Evolutionary conservation across 2,329 filamentous ascomycete species (phyloP), one percentile per base, ranked within the genome.

Genomic region (Aspergillus fumigatiaffinis): DNA sequence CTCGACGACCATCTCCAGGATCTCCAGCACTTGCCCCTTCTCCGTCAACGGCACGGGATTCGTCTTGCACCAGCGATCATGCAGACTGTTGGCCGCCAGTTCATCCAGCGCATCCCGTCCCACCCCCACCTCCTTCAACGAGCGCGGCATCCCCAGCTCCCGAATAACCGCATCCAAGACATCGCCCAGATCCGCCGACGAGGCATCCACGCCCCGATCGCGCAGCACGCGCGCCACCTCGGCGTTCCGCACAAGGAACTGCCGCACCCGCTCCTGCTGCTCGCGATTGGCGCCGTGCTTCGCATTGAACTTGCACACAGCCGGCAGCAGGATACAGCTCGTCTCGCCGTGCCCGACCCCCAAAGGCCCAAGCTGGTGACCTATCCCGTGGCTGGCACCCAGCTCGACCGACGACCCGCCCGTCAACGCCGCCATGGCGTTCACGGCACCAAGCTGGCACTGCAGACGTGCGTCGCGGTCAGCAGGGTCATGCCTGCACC

Each of bases 301-400:
- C 1, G 73, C 72, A 56, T 86, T 87, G 64, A 76, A 86, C 64
- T 80, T 82, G 65, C 81, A 81, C 5, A 87, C 82, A 0, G 80
- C 77, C 0, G 84, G 83, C 38, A 81, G 73, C 55, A 84, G 73
- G 49, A 82, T 79, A 65, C 79, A 87, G 62, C 80, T 84, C 28
- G 83, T 87, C 68, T 85, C 83, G 10, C 84, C 84, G 64, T 87
- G 84, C 0, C 81, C 79, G 2, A 86, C 83, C 0, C 83, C 83
- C 3, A 83, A 66, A 0, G 83, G 82, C 0, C 81, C 80, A 0
- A 83, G 73, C 68, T 81, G 80, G 63, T 83, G 80, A 3, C 80
- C 80, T 57, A 83, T 82, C 0, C 78, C 80, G 61, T 83, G 80
- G 60, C 79, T 80, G 3, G 77, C 78, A 1, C 78, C 80, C 35